phyloP scores from a whole-genome alignment of 2,329 filamentous ascomycete species.

The Pseudohalonectria lignicola region DNA sequence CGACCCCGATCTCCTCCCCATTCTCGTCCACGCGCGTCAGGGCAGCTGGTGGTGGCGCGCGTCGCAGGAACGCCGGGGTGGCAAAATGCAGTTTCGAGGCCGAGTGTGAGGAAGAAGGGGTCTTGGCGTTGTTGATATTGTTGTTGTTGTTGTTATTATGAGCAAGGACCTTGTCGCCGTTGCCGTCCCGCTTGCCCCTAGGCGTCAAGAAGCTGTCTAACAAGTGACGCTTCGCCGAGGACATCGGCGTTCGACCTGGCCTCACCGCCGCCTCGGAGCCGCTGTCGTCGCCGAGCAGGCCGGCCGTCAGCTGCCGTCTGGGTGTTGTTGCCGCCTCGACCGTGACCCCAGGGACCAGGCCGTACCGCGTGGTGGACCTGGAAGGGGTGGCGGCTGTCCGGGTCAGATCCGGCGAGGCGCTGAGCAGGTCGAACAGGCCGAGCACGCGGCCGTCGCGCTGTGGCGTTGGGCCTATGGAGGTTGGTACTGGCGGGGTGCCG shows the following conservation, averaged over 20 bases:
- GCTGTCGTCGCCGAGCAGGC: slow-evolving; percentile 14
- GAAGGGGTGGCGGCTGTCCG: slow-evolving; percentile 25
- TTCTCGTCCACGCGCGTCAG: slow-evolving; percentile 38
- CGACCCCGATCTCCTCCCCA: slow-evolving; percentile 23
- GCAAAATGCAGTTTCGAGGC: slow-evolving; percentile 39
- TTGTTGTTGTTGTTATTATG: not conserved
- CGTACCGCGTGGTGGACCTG: slow-evolving; percentile 16
- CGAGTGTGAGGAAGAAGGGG: not conserved
- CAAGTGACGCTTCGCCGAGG: slow-evolving; percentile 47
- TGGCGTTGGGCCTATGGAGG: slow-evolving; percentile 64
- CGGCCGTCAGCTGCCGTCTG: slow-evolving; percentile 29
- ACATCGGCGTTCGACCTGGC: slow-evolving; percentile 38
- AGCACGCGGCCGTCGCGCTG: slow-evolving; percentile 69
- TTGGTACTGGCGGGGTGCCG: slow-evolving; percentile 41
- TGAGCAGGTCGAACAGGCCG: slow-evolving; percentile 59
- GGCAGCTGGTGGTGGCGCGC: slow-evolving; percentile 32
- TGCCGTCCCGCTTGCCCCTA: slow-evolving; percentile 34
- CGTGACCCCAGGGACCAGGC: slow-evolving; percentile 14
- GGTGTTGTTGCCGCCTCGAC: slow-evolving; percentile 19
- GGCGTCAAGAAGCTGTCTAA: slow-evolving; percentile 58
- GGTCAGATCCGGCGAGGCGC: slow-evolving; percentile 36
- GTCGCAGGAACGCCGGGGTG: slow-evolving; percentile 61
- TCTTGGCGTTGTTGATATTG: slow-evolving; percentile 30
- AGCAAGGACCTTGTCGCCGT: no score
- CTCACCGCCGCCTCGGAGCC: slow-evolving; percentile 4